A percentile compares a stretch with the other conserved stretches of the same genome.
Evolutionary conservation across 495 filamentous ascomycete species (phyloP).

Genomic region (Neurospora sp.): DNA sequence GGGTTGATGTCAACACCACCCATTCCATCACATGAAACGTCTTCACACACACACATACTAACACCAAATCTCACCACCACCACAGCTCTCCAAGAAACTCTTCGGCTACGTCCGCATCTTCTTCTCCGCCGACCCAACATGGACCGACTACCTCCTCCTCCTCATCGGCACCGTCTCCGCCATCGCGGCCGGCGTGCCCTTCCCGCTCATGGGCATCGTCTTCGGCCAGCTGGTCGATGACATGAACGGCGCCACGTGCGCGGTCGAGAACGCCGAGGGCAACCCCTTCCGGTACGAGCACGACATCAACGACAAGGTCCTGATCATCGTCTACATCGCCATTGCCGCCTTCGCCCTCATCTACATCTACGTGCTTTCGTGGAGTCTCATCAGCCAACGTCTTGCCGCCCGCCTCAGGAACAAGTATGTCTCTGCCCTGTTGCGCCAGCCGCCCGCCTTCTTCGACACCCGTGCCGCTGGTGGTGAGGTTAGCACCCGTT

Average conservation of each 20-base stretch:
- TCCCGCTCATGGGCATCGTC: slow-evolving; percentile 55
- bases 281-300: slow-evolving; percentile 23
- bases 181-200: slow-evolving; percentile 54
- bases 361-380: slow-evolving; percentile 45
- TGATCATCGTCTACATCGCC: slow-evolving; percentile 50
- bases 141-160: slow-evolving; percentile 37
- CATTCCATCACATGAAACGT: not conserved
- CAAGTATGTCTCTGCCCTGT: slow-evolving; percentile 43
- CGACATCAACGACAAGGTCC: slow-evolving; percentile 46
- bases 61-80: not conserved
- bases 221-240: slow-evolving; percentile 58
- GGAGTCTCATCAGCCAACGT: slow-evolving; percentile 50
- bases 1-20: not conserved
- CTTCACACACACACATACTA: not conserved
- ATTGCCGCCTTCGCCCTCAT: slow-evolving; percentile 51
- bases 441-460: slow-evolving; percentile 50
- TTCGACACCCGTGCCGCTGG: slow-evolving; percentile 43
- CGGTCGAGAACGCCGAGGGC: slow-evolving; percentile 12
- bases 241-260: slow-evolving; percentile 48
- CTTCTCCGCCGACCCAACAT: slow-evolving; percentile 25
- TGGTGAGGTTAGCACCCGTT: slow-evolving; percentile 48
- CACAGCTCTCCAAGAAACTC: not conserved
- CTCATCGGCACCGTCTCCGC: slow-evolving; percentile 39
- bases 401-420: slow-evolving; percentile 51
- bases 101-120: slow-evolving; percentile 10